A percentile compares a stretch with the other conserved stretches of the same genome.
Conservation (phyloP, 2,329 filamentous ascomycete genomes). For the Diaporthe citri region DNA sequence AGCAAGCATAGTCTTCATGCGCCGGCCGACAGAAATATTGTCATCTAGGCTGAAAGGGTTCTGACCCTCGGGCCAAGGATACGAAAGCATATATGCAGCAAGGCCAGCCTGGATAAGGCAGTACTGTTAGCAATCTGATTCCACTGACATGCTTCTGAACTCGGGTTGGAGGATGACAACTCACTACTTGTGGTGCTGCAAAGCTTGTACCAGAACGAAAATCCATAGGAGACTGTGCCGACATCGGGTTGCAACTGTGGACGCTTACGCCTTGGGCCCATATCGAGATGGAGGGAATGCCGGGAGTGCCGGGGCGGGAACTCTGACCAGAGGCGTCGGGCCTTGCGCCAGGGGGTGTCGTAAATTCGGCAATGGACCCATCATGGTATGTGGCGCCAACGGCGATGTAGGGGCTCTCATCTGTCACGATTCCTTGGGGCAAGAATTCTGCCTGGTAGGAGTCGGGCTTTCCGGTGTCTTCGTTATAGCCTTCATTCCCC, state of each 20-base stretch:
- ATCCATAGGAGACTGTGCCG: not conserved
- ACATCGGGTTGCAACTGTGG: not conserved
- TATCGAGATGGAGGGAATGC: slow-evolving; percentile 2
- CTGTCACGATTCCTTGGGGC: not conserved
- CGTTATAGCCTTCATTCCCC: slow-evolving; percentile 15
- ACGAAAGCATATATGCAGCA: slow-evolving; percentile 27
- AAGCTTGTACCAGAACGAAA: not conserved
- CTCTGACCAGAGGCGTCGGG: not conserved
- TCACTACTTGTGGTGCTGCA: slow-evolving; percentile 20
- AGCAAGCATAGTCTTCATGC: slow-evolving; percentile 27
- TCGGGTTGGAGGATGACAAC: not conserved
- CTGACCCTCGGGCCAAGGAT: slow-evolving; percentile 7
- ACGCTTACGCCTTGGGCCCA: slow-evolving; percentile 29
- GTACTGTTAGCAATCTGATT: not conserved
- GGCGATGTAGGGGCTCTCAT: slow-evolving; percentile 1
- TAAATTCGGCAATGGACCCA: slow-evolving; percentile 25
- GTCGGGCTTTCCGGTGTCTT: not conserved
- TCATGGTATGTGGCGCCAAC: slow-evolving; percentile 33
- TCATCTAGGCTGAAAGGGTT: not conserved
- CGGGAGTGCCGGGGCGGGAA: too few relatives aligned
- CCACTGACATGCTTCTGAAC: too few relatives aligned
- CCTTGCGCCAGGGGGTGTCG: not conserved
- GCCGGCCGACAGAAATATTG: not conserved
- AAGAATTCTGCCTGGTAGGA: not conserved
- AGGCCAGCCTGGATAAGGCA: slow-evolving; percentile 22